Evolutionary conservation across 2,329 filamentous ascomycete species (phyloP), one percentile per base, ranked within the genome.

Genomic region (Diaporthe sp.): DNA sequence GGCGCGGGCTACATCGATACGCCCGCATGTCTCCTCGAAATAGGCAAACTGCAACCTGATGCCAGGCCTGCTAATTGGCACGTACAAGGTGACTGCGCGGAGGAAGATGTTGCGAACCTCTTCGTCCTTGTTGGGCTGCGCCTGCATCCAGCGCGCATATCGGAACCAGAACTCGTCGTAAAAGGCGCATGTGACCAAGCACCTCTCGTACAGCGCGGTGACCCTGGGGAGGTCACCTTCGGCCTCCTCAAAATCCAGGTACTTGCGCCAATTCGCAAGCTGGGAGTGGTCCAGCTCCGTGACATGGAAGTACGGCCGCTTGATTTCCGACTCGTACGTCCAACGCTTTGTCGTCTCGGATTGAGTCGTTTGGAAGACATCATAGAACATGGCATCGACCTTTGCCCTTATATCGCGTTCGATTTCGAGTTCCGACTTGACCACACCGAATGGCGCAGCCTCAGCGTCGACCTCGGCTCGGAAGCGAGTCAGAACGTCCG

Each of bases 141-240:
- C 92, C 76, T 90, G 89, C 94, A 98, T 98, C 97, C 97, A 99
- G 55, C 96, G 90, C 22, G 94, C 95, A 84, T 98, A 99, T n/a
- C 97, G 94, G 81, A 98, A 92, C 97, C 97, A 99, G 84, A 98
- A 98, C 82, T 98, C 96, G 68, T 98, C 96, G 82, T 99, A 98
- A 79, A 97, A 94, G 22, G 97, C 96, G 81, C 95, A 97, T 0
- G 95, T 96, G 49, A 98, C 95, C 71, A 99, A 85, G 80, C 96
- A 98, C 71, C 97, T 93, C 86, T 99, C 97, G 82, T 99, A 98
- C 44, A 99, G 86, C 81, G 97, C 97, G 8, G 94, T 90, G 61
- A 90, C 93, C 76, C 97, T 91, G 20, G 88, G 85, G 79, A 92
- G 95, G 78, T 96, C 92, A 71, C 94, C 95, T 83, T 98, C 94